Percentiles rank a stretch among this genome's conserved stretches.
phyloP scores from a whole-genome alignment of 2,329 filamentous ascomycete genomes.

The Monilinia vaccinii-corymbosi region DNA sequence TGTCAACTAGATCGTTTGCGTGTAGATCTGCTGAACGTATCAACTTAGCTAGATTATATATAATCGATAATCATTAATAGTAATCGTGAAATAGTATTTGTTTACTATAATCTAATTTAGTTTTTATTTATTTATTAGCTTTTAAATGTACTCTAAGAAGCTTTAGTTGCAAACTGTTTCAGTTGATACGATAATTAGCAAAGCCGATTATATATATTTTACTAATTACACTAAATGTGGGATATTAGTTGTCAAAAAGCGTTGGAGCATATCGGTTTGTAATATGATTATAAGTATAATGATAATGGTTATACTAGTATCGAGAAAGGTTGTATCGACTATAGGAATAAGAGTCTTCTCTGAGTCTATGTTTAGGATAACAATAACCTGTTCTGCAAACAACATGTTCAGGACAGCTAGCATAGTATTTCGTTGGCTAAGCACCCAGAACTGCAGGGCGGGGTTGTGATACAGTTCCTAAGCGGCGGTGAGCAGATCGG shows the following conservation, averaged over 20 bases:
- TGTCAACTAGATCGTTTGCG: conserved; percentile 13
- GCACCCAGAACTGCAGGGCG: too few relatives aligned
- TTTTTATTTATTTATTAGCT: too few relatives aligned
- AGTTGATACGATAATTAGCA: conserved; percentile 11
- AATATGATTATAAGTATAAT: conserved; percentile 10
- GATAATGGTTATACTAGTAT: conserved; percentile 12
- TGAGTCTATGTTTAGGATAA: too few relatives aligned
- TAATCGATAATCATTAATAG: conserved; percentile 10
- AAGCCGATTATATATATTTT: not conserved
- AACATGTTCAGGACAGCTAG: too few relatives aligned
- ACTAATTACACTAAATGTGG: conserved; percentile 6
- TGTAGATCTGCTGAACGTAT: conserved; percentile 12
- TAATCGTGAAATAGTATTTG: conserved; percentile 15
- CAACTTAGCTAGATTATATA: conserved; percentile 12
- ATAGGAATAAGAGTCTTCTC: conserved; percentile 13
- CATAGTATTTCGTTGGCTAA: too few relatives aligned
- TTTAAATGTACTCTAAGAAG: conserved; percentile 15
- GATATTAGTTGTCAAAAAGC: conserved; percentile 9
- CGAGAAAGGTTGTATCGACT: conserved; percentile 7
- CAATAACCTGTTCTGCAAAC: too few relatives aligned
- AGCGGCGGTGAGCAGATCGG: too few relatives aligned
- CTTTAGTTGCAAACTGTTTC: conserved; percentile 8
- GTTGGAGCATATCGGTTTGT: conserved; percentile 11
- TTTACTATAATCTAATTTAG: too few relatives aligned
- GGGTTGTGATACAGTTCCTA: too few relatives aligned